Conservation (phyloP, 768 basidiomycete genomes). For the Panaeolus papilionaceus region DNA sequence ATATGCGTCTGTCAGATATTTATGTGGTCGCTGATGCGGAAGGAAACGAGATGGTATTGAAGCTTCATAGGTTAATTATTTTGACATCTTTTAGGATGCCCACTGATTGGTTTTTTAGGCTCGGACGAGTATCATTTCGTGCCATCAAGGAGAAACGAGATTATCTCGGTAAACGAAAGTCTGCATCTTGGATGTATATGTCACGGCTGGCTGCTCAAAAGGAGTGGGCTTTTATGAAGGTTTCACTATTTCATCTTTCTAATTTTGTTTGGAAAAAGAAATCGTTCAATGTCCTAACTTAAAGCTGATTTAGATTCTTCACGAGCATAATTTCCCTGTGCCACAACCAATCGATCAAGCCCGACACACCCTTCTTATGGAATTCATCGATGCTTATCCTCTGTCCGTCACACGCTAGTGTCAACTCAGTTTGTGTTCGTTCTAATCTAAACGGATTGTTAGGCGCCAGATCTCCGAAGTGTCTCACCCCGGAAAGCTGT, state of each 20-base stretch:
- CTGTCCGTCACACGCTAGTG: slow-evolving; percentile 60
- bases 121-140: slow-evolving; percentile 97
- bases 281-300: background rate
- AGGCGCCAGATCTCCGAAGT: slow-evolving; percentile 90
- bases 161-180: slow-evolving; percentile 94
- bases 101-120: slow-evolving; percentile 48
- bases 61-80: slow-evolving; percentile 81
- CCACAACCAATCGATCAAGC: slow-evolving; percentile 94
- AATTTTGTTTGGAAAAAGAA: background rate
- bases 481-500: slow-evolving; percentile 87
- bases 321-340: slow-evolving; percentile 93
- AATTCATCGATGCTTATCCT: slow-evolving; percentile 93
- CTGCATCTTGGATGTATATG: slow-evolving; percentile 99
- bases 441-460: slow-evolving; percentile 19
- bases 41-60: slow-evolving; percentile 88
- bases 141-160: slow-evolving; percentile 97
- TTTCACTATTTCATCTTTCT: slow-evolving; percentile 33
- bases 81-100: slow-evolving; percentile 4
- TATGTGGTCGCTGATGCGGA: slow-evolving; percentile 88
- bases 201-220: slow-evolving; percentile 95
- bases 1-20: slow-evolving; percentile 60
- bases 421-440: slow-evolving; percentile 15
- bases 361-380: slow-evolving; percentile 96
- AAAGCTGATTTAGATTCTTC: slow-evolving; percentile 66
- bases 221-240: slow-evolving; percentile 99